Conservation (phyloP, 2,329 filamentous ascomycete genomes). For the Pseudogymnoascus sp. region DNA sequence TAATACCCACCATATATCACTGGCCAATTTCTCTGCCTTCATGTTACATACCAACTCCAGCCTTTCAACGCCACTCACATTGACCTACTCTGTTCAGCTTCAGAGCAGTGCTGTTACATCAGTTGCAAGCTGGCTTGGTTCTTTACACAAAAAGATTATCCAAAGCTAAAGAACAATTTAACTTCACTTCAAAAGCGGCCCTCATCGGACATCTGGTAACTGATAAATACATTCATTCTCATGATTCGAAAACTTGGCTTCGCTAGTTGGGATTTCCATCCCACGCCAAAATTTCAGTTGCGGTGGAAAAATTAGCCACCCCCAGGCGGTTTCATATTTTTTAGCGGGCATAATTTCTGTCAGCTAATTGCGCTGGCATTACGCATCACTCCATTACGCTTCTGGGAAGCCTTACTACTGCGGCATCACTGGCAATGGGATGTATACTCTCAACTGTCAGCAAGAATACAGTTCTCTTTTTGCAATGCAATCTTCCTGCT, state of each 20-base stretch:
- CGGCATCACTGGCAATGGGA: background rate
- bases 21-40: background rate
- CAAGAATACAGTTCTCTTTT: background rate
- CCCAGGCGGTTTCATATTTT: background rate
- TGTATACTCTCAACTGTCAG: background rate
- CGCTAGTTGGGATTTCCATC: background rate
- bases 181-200: background rate
- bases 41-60: background rate
- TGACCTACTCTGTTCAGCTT: too few species aligned
- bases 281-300: background rate
- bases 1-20: background rate
- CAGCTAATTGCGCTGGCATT: background rate
- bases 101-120: background rate
- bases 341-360: background rate
- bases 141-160: background rate
- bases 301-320: background rate
- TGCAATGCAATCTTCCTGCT: background rate
- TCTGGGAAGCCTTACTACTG: background rate
- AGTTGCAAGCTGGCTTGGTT: background rate
- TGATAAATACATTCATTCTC: background rate
- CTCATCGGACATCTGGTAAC: background rate
- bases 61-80: background rate
- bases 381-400: background rate
- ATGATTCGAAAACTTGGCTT: background rate
- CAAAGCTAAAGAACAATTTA: background rate